A percentile compares a stretch with the other conserved stretches of the same genome.
These are phyloP conservation scores for Stenocarpella maydis DNA, from an alignment of 2,329 filamentous ascomycete species.

Conservation along the genomic window DNA sequence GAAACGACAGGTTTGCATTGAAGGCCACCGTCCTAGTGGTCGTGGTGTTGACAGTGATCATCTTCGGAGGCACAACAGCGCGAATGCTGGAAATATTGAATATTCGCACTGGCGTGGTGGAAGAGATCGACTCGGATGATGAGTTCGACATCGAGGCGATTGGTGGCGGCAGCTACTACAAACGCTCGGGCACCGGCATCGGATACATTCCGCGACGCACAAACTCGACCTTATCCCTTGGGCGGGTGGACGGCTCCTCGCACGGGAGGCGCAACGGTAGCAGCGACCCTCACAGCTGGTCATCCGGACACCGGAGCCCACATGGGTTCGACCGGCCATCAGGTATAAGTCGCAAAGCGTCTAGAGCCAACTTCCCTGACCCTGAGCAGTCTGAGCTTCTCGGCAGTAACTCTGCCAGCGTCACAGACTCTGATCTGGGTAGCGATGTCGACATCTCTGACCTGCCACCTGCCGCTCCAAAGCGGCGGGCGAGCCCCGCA, in stretches of 20 bases:
- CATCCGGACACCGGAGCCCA: conserved; percentile 62
- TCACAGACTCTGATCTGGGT: conserved; percentile 66
- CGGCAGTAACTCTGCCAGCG: conserved; percentile 50
- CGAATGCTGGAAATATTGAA: conserved; percentile 97
- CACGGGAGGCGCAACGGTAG: conserved; percentile 39
- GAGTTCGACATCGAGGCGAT: conserved; percentile 95
- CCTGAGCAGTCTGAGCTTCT: conserved; percentile 66
- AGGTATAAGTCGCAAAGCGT: conserved; percentile 63
- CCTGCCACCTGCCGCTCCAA: conserved; percentile 67
- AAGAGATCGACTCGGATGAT: conserved; percentile 97
- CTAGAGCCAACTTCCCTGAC: conserved; percentile 54
- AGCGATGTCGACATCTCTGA: conserved; percentile 74
- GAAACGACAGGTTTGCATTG: conserved; percentile 81
- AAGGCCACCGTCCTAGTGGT: conserved; percentile 97
- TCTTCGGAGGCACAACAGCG: conserved; percentile 96
- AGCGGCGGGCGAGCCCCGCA: conserved; percentile 50
- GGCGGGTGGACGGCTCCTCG: conserved; percentile 54
- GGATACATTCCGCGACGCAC: conserved; percentile 78
- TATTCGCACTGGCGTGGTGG: conserved; percentile 95
- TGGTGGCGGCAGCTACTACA: conserved; percentile 77
- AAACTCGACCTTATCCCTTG: conserved; percentile 65
- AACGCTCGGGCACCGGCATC: conserved; percentile 78
- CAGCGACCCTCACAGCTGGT: conserved; percentile 54
- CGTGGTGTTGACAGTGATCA: conserved; percentile 96
- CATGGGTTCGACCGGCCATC: conserved; percentile 52